Conservation (phyloP, 352 stramenopile genomes). For the Phytophthora ohioensis region DNA sequence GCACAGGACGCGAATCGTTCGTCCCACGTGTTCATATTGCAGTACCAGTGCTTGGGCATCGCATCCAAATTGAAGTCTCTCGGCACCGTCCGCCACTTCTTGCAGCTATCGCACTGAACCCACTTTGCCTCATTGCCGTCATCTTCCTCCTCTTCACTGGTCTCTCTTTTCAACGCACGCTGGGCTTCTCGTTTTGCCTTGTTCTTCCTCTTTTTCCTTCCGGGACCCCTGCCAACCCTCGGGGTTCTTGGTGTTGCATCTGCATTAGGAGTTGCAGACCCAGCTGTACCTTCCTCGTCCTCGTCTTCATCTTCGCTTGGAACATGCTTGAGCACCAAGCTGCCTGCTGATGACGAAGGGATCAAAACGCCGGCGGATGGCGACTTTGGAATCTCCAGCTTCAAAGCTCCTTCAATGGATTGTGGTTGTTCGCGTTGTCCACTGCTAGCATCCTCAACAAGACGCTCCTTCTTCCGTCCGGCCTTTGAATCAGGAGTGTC, state of each 20-base stretch:
- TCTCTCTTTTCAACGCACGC: slow-evolving; percentile 31
- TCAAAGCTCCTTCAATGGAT: slow-evolving; percentile 22
- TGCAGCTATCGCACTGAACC: slow-evolving; percentile 97
- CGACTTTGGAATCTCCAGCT: slow-evolving; percentile 44
- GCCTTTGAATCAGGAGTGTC: slow-evolving; percentile 23
- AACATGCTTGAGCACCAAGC: slow-evolving; percentile 33
- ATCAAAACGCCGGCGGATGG: slow-evolving; percentile 23
- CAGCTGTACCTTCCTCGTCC: slow-evolving; percentile 50
- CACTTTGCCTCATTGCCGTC: slow-evolving; percentile 86
- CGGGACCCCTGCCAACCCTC: slow-evolving; percentile 17
- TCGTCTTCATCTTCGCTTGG: slow-evolving; percentile 59
- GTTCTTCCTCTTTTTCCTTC: slow-evolving; percentile 75
- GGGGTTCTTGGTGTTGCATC: slow-evolving; percentile 33
- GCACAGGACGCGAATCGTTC: slow-evolving; percentile 83
- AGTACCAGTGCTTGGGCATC: slow-evolving; percentile 97
- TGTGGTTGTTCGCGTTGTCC: slow-evolving; percentile 7
- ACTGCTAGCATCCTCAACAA: neutral
- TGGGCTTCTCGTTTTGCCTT: slow-evolving; percentile 47
- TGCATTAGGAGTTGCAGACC: slow-evolving; percentile 31
- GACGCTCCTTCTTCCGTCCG: slow-evolving; percentile 16
- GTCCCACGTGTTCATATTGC: slow-evolving; percentile 96
- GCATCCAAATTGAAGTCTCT: slow-evolving; percentile 87
- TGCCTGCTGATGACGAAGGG: slow-evolving; percentile 20
- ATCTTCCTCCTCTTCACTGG: slow-evolving; percentile 39
- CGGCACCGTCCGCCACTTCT: slow-evolving; percentile 96